A percentile compares a stretch with the other conserved stretches of the same genome.
Conservation (phyloP, 2,329 filamentous ascomycete genomes). For the Xylariaceae sp. region DNA sequence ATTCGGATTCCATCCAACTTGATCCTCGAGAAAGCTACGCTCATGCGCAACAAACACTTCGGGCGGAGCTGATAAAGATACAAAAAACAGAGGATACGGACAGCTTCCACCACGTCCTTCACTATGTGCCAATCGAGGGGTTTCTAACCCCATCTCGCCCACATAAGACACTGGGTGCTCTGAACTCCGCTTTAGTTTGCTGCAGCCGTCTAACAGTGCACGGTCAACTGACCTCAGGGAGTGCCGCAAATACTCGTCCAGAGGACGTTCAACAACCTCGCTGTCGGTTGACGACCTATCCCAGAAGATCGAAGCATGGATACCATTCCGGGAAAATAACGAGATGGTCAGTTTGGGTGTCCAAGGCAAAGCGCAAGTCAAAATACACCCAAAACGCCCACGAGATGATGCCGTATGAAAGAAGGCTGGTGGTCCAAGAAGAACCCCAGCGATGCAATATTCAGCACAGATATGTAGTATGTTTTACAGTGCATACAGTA, state of each 20-base stretch:
- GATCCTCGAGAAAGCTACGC: conserved; percentile 4
- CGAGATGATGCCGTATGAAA: conserved; percentile 17
- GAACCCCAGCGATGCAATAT: conserved; percentile 17
- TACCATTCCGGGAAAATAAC: neutral
- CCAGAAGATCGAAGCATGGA: neutral
- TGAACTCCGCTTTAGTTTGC: conserved; percentile 19
- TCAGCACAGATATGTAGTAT: conserved; percentile 20
- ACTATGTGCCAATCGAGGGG: neutral
- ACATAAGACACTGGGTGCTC: conserved; percentile 15
- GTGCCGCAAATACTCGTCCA: conserved; percentile 14
- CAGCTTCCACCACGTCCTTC: neutral
- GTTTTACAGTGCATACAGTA: conserved; percentile 33
- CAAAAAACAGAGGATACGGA: conserved; percentile 2
- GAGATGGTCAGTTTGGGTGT: neutral
- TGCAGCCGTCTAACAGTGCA: conserved; percentile 27
- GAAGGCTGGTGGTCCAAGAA: conserved; percentile 9
- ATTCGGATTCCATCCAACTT: conserved; percentile 4
- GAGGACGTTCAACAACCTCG: neutral
- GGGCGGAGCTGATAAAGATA: conserved; percentile 4
- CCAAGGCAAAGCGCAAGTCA: conserved; percentile 3
- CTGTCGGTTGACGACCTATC: conserved; percentile 7
- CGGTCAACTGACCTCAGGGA: conserved; percentile 19
- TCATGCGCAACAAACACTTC: conserved; percentile 1
- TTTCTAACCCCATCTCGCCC: conserved; percentile 3
- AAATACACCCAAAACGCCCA: conserved; percentile 21